Evolutionary conservation across 345 rosid genomes (phyloP).

Genomic region (Arabidopsis thaliana): TAIR10.1 NC_003074.8:4967001-4967500

Average conservation of each 20-base stretch:
- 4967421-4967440: neutral
- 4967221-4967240: conserved; percentile 20
- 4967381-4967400: neutral
- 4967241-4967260: conserved; percentile 32
- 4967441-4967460: conserved; percentile 11
- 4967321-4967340: conserved; percentile 6
- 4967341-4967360: conserved; percentile 23
- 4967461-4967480: conserved; percentile 30
- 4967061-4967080: neutral
- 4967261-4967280: conserved; percentile 25
- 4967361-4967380: conserved; percentile 10
- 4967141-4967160: conserved; percentile 9
- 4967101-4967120: neutral
- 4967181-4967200: conserved; percentile 24
- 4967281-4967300: conserved; percentile 1
- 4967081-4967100: neutral
- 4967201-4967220: conserved; percentile 7
- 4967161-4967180: conserved; percentile 20
- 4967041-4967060: neutral
- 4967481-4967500: conserved; percentile 45
- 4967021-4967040: conserved; percentile 29
- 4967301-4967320: conserved; percentile 18
- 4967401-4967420: neutral
- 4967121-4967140: neutral
- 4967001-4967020: conserved; percentile 19